Evolutionary conservation across 805 yeast genomes (phyloP).

Genomic region (Wickerhamiella nectarea): DNA sequence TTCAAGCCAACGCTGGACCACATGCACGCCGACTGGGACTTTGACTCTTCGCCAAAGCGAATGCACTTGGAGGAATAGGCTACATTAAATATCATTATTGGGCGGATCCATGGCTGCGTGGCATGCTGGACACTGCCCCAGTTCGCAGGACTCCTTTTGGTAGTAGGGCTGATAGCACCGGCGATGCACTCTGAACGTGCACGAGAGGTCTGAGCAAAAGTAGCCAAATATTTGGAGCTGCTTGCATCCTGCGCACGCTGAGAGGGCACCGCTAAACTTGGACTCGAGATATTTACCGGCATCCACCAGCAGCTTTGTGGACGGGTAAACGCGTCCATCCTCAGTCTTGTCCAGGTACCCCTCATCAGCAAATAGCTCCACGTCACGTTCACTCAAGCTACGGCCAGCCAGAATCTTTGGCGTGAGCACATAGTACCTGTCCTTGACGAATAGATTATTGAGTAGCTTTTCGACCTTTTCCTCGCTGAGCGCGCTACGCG

Average conservation of each 20-base stretch:
- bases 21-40: background rate
- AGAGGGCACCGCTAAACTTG: background rate
- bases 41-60: too few relatives aligned
- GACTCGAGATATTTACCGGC: background rate
- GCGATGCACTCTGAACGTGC: conserved; percentile 1
- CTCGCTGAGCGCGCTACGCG: background rate
- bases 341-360: conserved; percentile 5
- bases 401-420: background rate
- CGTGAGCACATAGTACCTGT: background rate
- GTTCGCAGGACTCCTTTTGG: background rate
- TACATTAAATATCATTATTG: background rate
- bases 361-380: conserved; percentile 1
- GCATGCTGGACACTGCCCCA: background rate
- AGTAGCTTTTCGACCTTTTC: conserved; percentile 2
- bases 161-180: conserved; percentile 1
- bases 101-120: background rate
- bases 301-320: background rate
- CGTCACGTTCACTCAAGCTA: background rate
- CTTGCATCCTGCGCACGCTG: conserved; percentile 3
- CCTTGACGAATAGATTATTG: background rate
- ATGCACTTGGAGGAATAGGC: background rate
- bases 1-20: background rate
- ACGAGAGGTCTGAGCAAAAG: conserved; percentile 1
- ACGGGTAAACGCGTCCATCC: background rate
- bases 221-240: background rate